phyloP scores from a whole-genome alignment of 2,329 filamentous ascomycete species.

The Trichothecium sympodiale region DNA sequence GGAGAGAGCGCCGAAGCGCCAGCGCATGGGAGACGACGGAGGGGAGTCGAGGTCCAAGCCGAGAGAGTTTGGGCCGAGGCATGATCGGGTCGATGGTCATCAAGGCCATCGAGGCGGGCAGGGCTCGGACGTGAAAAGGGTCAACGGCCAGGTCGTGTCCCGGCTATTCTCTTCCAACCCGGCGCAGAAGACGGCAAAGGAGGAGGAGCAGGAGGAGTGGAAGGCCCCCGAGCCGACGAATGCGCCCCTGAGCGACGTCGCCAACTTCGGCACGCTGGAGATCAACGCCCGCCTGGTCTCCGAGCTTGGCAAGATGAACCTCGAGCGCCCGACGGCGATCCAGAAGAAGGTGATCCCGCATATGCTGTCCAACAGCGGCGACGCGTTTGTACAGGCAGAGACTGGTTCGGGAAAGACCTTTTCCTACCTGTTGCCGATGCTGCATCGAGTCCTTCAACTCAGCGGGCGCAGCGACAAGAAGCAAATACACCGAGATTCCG shows the following conservation, averaged over 20 bases:
- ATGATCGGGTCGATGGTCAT: neutral
- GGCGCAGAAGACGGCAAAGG: constrained; percentile 50
- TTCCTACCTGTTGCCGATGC: constrained; percentile 86
- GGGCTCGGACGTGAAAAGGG: constrained; percentile 11
- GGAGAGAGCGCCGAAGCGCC: constrained; percentile 32
- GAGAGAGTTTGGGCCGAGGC: neutral
- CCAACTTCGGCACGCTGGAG: constrained; percentile 78
- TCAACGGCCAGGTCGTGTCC: constrained; percentile 59
- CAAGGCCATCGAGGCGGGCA: constrained; percentile 7
- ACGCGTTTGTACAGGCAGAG: constrained; percentile 94
- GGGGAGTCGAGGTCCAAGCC: constrained; percentile 3
- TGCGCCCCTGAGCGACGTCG: constrained; percentile 75
- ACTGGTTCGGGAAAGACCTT: constrained; percentile 96
- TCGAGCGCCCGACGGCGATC: constrained; percentile 89
- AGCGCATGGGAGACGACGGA: constrained; percentile 21
- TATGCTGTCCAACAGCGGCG: constrained; percentile 66
- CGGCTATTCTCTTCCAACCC: constrained; percentile 91
- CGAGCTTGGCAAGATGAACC: constrained; percentile 75
- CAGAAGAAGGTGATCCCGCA: constrained; percentile 82
- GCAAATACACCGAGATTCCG: constrained; percentile 70
- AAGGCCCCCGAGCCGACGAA: constrained; percentile 67
- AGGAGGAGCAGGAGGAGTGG: constrained; percentile 38
- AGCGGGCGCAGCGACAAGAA: constrained; percentile 41
- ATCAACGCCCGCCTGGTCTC: constrained; percentile 70
- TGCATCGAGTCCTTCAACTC: constrained; percentile 76